Base-by-base conservation (phyloP, 331 rosid genomes). In the Pyrus hybrid region DNA sequence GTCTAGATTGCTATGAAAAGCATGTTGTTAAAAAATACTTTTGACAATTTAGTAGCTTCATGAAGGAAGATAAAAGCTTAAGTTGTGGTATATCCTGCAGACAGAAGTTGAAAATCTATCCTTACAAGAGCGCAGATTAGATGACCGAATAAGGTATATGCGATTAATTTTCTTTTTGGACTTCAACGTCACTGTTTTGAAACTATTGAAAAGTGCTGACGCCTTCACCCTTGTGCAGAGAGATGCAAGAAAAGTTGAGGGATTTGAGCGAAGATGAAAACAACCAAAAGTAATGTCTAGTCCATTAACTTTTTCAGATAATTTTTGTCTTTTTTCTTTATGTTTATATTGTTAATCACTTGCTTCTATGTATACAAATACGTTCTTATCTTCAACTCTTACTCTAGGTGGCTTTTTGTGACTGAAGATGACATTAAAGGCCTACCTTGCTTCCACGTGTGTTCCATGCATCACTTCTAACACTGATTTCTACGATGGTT, bases 351-450 rank as follows among this genome's bases (percentile, higher is more conserved):
- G 57, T 49, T 37, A 5, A 17, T 25, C 12, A 75, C 17, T 56
- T 81, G 35, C 72, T 64, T 68, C 63, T 29, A 11, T 8, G 32
- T 35, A 12, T 17, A 17, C 45, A 14, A 29, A 17, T 32, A 10
- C 3, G 7, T 56, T 80, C 33, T 63, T 29, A 56, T 57, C 57
- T n/a, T 49, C 60, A 13, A 64, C 70, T 74, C 67, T 22, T 71
- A 45, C 47, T 54, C 9, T 79, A 95, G 99, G 88, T 90, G 80
- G 86, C 96, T 95, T 80, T 95, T 88, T 80, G 97, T 95, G 62
- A 90, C 97, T 2, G 97, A 95, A 78, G 99, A 95, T 56, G 97
- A 95, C 77, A 92, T 95, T 41, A 95, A 95, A 86, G 81, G 83
- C 75, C 73, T 88, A 77, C 99, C 97, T 33, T 82, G 97, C 90